Conservation (phyloP, 2,329 filamentous ascomycete genomes). For the Stenocarpella maydis region DNA sequence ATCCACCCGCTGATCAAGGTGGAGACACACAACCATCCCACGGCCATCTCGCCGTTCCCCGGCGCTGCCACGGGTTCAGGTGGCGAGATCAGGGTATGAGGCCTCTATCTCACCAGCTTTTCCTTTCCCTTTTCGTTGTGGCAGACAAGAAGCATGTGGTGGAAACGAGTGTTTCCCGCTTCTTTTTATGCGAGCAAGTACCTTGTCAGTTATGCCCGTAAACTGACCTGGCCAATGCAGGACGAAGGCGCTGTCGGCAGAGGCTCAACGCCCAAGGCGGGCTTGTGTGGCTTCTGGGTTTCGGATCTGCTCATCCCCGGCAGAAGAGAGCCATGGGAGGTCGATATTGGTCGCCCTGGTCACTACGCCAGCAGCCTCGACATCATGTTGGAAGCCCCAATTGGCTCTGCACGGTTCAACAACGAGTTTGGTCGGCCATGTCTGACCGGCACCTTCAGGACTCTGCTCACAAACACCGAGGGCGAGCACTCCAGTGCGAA, state of each 20-base stretch:
- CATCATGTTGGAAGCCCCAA: conserved; percentile 97
- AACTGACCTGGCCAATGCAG: conserved; percentile 27
- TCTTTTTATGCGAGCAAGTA: neutral
- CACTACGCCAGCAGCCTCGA: conserved; percentile 95
- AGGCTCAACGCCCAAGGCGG: conserved; percentile 92
- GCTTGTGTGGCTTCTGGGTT: conserved; percentile 91
- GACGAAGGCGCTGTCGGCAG: conserved; percentile 94
- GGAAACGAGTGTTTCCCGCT: conserved; percentile 30
- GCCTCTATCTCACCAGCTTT: neutral
- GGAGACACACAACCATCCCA: conserved; percentile 97
- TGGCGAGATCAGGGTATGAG: conserved; percentile 78
- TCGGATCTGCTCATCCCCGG: conserved; percentile 92
- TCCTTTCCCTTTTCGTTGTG: too few relatives aligned
- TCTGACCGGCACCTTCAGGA: conserved; percentile 90
- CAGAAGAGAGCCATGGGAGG: conserved; percentile 85
- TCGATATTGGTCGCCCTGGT: conserved; percentile 85
- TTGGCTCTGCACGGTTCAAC: conserved; percentile 94
- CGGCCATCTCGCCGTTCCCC: conserved; percentile 90
- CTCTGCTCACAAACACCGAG: conserved; percentile 76
- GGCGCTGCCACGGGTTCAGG: conserved; percentile 95
- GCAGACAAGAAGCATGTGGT: neutral
- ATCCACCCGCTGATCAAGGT: conserved; percentile 93
- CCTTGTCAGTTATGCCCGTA: neutral
- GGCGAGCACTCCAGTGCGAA: conserved; percentile 52
- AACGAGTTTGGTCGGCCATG: conserved; percentile 96